Evolutionary conservation across 2,329 filamentous ascomycete genomes (phyloP).

Genomic region (Xylaria polymorpha): DNA sequence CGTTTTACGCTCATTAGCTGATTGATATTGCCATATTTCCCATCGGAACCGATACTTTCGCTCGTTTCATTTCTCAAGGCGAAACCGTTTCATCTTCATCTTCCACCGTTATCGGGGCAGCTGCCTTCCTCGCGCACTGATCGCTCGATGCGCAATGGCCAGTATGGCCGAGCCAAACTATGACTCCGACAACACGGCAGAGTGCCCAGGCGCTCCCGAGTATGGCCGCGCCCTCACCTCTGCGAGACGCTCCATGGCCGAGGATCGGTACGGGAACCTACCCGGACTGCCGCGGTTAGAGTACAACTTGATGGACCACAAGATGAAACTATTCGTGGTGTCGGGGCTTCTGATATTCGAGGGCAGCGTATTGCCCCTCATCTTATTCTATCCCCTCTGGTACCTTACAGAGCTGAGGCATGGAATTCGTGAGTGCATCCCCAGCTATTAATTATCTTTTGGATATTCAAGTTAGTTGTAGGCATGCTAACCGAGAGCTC

Average conservation of each 20-base stretch:
- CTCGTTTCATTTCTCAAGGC: conserved; percentile 1
- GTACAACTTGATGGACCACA: conserved; percentile 53
- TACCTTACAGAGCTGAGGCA: conserved; percentile 52
- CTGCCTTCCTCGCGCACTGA: background rate
- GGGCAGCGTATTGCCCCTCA: conserved; percentile 61
- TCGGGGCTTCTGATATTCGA: conserved; percentile 61
- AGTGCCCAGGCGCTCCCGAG: conserved; percentile 25
- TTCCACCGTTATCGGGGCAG: background rate
- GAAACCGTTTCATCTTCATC: background rate
- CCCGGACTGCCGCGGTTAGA: conserved; percentile 50
- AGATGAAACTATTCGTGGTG: conserved; percentile 59
- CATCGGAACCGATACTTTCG: background rate
- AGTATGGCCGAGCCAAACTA: conserved; percentile 31
- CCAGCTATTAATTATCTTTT: too few species aligned
- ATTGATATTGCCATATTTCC: conserved; percentile 1
- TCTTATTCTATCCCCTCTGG: conserved; percentile 63
- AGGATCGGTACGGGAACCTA: conserved; percentile 40
- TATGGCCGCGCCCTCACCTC: conserved; percentile 32
- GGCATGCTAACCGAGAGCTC: conserved; percentile 5
- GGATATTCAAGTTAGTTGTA: background rate
- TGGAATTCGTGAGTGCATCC: conserved; percentile 51
- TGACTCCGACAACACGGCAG: conserved; percentile 23
- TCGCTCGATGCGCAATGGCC: conserved; percentile 15
- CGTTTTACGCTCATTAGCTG: background rate
- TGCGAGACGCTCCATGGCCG: conserved; percentile 33